Base-by-base conservation (phyloP, 2,329 filamentous ascomycete genomes). In the Xylariaceae sp. region DNA sequence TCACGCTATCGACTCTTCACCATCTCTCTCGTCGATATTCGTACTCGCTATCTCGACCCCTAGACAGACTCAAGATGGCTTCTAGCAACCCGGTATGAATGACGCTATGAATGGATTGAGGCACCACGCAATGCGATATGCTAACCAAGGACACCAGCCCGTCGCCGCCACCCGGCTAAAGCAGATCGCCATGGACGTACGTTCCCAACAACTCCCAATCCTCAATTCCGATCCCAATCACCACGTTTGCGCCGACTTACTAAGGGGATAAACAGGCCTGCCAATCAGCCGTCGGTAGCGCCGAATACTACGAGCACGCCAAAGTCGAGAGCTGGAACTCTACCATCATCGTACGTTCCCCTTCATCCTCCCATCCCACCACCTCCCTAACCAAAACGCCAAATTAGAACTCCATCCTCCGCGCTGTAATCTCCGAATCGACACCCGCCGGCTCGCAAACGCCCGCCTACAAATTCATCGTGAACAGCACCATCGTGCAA, bases 401-500 rank as follows among this genome's bases (percentile, higher is more conserved):
- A 30, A 30, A 30, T 4, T 5, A 91, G 88, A 90, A 88, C 78
- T 84, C 81, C 58, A 89, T 93, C 73, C 86, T 94, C 65, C 86
- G 88, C 71, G 82, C 86, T 55, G 81, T 93, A 66, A 90, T 93
- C 75, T 86, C 87, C 66, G 89, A 92, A 73, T 86, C 88, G 54
- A 85, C 83, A 15, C 81, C 84, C 15, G 73, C 80, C 52, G 76
- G 80, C 62, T 78, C 80, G 62, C 76, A 80, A 34, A 78, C 83
- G 30, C 88, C 89, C 4, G 75, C 79, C 13, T 96, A 87, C 84
- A 97, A 97, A 77, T 97, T 93, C 78, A 90, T 92, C 68, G 92
- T 96, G 78, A 97, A 96, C 82, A 95, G 90, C 80, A 97, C 93
- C 66, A 97, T 97, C 72, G 95, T 97, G 68, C 93, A 99, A 80